phyloP scores from a whole-genome alignment of 306 rosid genomes.

The Rosa lucieae region DNA sequence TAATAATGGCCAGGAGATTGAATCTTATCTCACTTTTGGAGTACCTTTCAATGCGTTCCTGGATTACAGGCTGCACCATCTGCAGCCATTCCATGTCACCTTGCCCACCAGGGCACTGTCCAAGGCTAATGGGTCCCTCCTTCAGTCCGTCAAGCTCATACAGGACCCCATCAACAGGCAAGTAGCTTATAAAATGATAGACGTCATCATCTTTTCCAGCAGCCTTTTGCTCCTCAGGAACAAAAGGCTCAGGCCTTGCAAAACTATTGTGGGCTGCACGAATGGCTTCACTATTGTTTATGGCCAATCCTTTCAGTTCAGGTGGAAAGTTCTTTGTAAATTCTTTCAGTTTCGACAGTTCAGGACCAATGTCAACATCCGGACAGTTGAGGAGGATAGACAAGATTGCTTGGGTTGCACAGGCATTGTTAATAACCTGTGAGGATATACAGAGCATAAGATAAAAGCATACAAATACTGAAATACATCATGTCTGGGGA shows the following conservation, averaged over 20 bases:
- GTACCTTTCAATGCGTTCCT: slow-evolving; percentile 92
- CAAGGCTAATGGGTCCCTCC: slow-evolving; percentile 97
- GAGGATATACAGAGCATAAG: slow-evolving; percentile 1
- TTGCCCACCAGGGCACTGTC: slow-evolving; percentile 85
- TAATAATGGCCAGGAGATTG: slow-evolving; percentile 89
- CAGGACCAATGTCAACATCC: slow-evolving; percentile 87
- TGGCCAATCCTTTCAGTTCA: slow-evolving; percentile 95
- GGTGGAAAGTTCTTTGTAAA: slow-evolving; percentile 93
- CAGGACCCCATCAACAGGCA: slow-evolving; percentile 86
- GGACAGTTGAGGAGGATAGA: slow-evolving; percentile 92
- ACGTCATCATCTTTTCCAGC: slow-evolving; percentile 89
- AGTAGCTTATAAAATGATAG: slow-evolving; percentile 93
- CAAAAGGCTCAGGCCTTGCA: slow-evolving; percentile 97
- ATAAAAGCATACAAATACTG: slow-evolving; percentile 11
- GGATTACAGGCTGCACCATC: slow-evolving; percentile 90
- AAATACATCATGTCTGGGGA: neutral
- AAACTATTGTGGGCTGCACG: slow-evolving; percentile 94
- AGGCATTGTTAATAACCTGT: slow-evolving; percentile 96
- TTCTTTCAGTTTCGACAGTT: slow-evolving; percentile 77
- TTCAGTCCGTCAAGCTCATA: slow-evolving; percentile 98
- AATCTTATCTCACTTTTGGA: slow-evolving; percentile 86
- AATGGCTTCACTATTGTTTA: slow-evolving; percentile 91
- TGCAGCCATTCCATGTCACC: slow-evolving; percentile 87
- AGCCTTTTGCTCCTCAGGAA: slow-evolving; percentile 86
- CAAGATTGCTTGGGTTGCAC: slow-evolving; percentile 98